Conservation (phyloP, 495 filamentous ascomycete species). For the Xylaria grammica region DNA sequence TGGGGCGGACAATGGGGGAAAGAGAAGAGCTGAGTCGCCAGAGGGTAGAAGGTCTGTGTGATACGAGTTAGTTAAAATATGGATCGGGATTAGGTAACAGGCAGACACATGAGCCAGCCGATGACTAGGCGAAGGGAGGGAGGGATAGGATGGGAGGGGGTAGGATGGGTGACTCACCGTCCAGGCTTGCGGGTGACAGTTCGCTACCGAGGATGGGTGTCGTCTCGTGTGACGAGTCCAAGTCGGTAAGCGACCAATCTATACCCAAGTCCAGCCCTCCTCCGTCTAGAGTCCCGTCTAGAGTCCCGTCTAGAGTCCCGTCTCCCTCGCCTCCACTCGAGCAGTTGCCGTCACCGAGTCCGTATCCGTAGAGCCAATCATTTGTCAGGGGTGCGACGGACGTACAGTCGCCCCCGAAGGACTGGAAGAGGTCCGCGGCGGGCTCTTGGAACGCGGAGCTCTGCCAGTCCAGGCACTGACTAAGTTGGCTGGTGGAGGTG, state of each 20-base stretch:
- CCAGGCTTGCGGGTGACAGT: slow-evolving; percentile 27
- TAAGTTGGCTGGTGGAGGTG: slow-evolving; percentile 31
- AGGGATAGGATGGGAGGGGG: background rate
- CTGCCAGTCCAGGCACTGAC: slow-evolving; percentile 33
- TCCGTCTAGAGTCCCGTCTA: slow-evolving; percentile 1
- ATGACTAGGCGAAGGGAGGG: slow-evolving; percentile 3
- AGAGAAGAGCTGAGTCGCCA: slow-evolving; percentile 28
- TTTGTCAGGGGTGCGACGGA: slow-evolving; percentile 26
- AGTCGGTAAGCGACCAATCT: slow-evolving; percentile 36
- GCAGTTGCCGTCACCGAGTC: slow-evolving; percentile 25
- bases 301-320: slow-evolving; percentile 11
- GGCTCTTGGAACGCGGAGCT: slow-evolving; percentile 36
- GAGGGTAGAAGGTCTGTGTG: slow-evolving; percentile 24
- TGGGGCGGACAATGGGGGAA: slow-evolving; percentile 26
- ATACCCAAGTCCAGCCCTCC: slow-evolving; percentile 14
- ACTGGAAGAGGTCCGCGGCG: slow-evolving; percentile 38
- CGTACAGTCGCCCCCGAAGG: slow-evolving; percentile 27
- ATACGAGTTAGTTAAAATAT: slow-evolving; percentile 11
- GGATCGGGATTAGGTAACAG: background rate
- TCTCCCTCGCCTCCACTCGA: slow-evolving; percentile 20
- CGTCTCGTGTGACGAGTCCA: slow-evolving; percentile 29
- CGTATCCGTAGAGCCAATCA: slow-evolving; percentile 34
- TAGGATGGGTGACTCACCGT: slow-evolving; percentile 29
- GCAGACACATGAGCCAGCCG: slow-evolving; percentile 5
- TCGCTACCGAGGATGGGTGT: slow-evolving; percentile 31